These are phyloP conservation scores for Backusella parvicylindrica DNA, from an alignment of 192 early-diverging fungal species.

Conservation along the genomic window DNA sequence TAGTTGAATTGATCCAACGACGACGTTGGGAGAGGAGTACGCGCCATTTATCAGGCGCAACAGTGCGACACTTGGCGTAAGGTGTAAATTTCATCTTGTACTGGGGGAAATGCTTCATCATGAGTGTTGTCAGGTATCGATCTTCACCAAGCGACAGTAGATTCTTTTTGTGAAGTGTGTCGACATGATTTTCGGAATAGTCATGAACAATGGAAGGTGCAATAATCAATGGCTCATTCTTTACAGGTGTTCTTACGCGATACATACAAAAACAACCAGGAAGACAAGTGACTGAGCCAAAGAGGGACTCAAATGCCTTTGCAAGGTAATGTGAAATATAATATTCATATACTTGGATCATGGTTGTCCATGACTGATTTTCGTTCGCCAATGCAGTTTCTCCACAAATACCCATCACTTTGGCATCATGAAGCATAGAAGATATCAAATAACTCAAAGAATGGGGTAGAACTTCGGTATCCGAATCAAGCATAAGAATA, in stretches of 20 bases:
- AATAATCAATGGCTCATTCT: slow-evolving; percentile 76
- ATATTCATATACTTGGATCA: slow-evolving; percentile 97
- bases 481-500: slow-evolving; percentile 76
- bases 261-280: slow-evolving; percentile 90
- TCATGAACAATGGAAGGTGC: slow-evolving; percentile 76
- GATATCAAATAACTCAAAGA: slow-evolving; percentile 88
- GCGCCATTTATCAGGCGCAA: slow-evolving; percentile 87
- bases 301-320: slow-evolving; percentile 82
- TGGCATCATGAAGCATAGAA: slow-evolving; percentile 72
- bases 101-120: slow-evolving; percentile 97
- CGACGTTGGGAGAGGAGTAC: slow-evolving; percentile 92
- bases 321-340: slow-evolving; percentile 90
- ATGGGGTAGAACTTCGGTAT: slow-evolving; percentile 80
- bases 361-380: slow-evolving; percentile 87
- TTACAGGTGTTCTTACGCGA: slow-evolving; percentile 63
- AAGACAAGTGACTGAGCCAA: slow-evolving; percentile 79
- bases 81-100: slow-evolving; percentile 92
- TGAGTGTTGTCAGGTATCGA: slow-evolving; percentile 93
- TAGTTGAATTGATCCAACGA: slow-evolving; percentile 98
- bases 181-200: slow-evolving; percentile 88
- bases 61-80: slow-evolving; percentile 87
- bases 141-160: slow-evolving; percentile 94
- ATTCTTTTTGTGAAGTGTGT: slow-evolving; percentile 98
- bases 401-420: slow-evolving; percentile 89
- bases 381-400: slow-evolving; percentile 92